phyloP scores from a whole-genome alignment of 2,329 filamentous ascomycete genomes.

The Myriosclerotinia curreyana region DNA sequence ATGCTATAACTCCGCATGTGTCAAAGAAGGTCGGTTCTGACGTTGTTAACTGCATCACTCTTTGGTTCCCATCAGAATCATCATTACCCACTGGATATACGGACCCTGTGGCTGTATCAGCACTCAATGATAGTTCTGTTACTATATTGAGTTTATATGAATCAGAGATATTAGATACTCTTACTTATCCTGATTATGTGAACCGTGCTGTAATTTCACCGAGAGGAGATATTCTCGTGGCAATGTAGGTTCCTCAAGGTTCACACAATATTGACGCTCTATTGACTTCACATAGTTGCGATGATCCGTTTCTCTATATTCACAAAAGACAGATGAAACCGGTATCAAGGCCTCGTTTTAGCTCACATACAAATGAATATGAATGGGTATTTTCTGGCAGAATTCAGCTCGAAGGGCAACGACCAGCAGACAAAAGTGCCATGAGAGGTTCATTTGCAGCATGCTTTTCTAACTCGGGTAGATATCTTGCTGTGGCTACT shows the following conservation, averaged over 20 bases:
- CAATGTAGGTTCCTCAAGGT: conserved; percentile 56
- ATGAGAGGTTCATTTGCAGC: conserved; percentile 72
- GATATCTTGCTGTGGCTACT: conserved; percentile 71
- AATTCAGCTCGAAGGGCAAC: conserved; percentile 58
- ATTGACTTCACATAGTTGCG: conserved; percentile 40
- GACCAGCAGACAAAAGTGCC: conserved; percentile 51
- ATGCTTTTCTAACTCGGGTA: conserved; percentile 70
- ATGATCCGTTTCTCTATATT: conserved; percentile 82
- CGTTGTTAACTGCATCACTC: conserved; percentile 64
- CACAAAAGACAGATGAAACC: conserved; percentile 53
- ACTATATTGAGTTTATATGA: conserved; percentile 75
- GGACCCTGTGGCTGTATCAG: conserved; percentile 64
- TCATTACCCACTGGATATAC: conserved; percentile 45
- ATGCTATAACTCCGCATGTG: conserved; percentile 38
- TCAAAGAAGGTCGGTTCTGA: conserved; percentile 56
- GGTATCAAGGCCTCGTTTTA: conserved; percentile 28
- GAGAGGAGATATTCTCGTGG: conserved; percentile 74
- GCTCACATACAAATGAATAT: conserved; percentile 37
- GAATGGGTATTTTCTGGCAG: conserved; percentile 52
- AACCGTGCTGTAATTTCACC: conserved; percentile 95
- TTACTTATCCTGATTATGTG: conserved; percentile 79
- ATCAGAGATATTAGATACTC: conserved; percentile 63
- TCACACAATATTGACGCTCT: neutral
- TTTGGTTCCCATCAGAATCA: conserved; percentile 52
- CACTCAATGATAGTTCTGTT: conserved; percentile 90